Evolutionary conservation across 2,329 filamentous ascomycete genomes (phyloP), one percentile per base, ranked within the genome.

Genomic region (Colletotrichum sp.): DNA sequence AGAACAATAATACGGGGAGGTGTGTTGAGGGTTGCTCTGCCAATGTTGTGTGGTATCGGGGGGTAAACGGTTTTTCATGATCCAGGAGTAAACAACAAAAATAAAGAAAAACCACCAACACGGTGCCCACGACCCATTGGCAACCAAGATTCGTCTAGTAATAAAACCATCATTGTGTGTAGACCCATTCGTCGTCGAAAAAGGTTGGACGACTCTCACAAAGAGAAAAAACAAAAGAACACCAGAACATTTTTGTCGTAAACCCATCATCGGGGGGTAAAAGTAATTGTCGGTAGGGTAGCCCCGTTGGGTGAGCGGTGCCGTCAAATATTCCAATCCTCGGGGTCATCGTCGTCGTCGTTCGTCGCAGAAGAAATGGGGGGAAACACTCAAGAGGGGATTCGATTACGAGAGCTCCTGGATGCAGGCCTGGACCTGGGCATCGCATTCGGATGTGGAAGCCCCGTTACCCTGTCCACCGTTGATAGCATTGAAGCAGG

Each of bases 401-500:
- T 60, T 30, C 57, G 24, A 32, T 78, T 80, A 83, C 49, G 82
- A 82, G 57, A 82, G 79, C n/a, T 84, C 83, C 34, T 82, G 80
- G 26, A 83, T 78, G 75, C 89, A 90, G 30, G 84, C 79, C 18
- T 77, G 78, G 79, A 92, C 86, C 83, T 94, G 92, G 6, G 84
- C 80, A 77, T 89, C 86, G 85, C 92, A 94, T 72, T 92, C 88
- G n/a, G 80, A 77, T 32, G 89, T 83, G 5, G 83, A 85, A 75
- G 86, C 81, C 55, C 86, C 86, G 5, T 81, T 78, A 16, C 85
- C 79, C 67, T 83, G 74, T 24, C 91, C 90, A 15, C 84, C 79
- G 82, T 93, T 93, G 72, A 89, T 89, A 32, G 88, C 88, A 77
- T 92, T 84, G 15, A 89, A 86, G 80, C 92, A 94, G 5, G 82